Evolutionary conservation across 495 filamentous ascomycete genomes (phyloP).

Genomic region (Aspergillus avenaceus): DNA sequence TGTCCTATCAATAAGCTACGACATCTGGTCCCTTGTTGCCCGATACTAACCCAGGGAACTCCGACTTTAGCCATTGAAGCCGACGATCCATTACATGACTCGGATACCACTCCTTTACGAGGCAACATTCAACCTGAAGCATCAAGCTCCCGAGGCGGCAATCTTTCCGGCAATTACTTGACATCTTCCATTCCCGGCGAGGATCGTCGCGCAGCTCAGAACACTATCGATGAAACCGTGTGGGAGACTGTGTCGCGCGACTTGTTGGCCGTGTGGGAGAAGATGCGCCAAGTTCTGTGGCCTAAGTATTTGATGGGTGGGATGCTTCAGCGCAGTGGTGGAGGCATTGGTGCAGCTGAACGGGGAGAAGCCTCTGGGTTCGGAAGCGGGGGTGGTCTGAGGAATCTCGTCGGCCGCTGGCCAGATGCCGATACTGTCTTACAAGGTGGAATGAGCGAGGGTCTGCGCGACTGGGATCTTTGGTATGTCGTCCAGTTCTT

Average conservation of each 20-base stretch:
- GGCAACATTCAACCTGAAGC: conserved; percentile 66
- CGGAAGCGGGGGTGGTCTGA: conserved; percentile 58
- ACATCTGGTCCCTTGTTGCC: not conserved
- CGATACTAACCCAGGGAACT: not conserved
- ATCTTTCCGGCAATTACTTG: conserved; percentile 57
- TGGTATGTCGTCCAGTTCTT: conserved; percentile 60
- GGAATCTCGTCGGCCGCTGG: conserved; percentile 64
- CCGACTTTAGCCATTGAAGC: conserved; percentile 67
- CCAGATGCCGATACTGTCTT: conserved; percentile 67
- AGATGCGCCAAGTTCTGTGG: conserved; percentile 97
- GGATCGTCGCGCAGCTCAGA: conserved; percentile 85
- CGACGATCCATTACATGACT: conserved; percentile 77
- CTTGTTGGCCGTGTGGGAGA: conserved; percentile 88
- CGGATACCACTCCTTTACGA: conserved; percentile 69
- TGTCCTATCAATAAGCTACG: not conserved
- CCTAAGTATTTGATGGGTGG: conserved; percentile 88
- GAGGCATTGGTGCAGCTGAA: conserved; percentile 64
- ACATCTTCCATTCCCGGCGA: conserved; percentile 88
- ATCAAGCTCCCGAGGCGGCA: conserved; percentile 46
- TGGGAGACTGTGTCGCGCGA: conserved; percentile 94
- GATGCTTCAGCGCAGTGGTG: conserved; percentile 59
- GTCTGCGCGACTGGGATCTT: conserved; percentile 92
- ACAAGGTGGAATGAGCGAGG: conserved; percentile 79
- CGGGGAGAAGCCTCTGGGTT: conserved; percentile 61
- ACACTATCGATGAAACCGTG: conserved; percentile 95